phyloP scores from a whole-genome alignment of 176 grass and related monocot genomes.

The Oryza meyeriana region DNA sequence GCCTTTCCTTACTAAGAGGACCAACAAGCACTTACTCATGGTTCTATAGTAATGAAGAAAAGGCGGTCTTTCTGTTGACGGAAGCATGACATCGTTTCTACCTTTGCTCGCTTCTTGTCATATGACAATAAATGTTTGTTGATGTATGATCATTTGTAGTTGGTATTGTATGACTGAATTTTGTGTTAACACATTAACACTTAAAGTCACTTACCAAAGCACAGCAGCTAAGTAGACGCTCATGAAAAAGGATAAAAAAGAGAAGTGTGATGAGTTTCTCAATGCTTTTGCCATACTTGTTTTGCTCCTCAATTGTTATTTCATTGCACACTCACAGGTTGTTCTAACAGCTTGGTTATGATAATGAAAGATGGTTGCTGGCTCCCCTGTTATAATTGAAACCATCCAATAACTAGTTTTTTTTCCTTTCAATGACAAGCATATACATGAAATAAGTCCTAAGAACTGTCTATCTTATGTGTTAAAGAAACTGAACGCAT shows the following conservation, averaged over 20 bases:
- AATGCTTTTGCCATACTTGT: neutral
- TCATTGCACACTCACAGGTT: neutral
- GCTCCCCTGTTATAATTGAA: conserved; percentile 4
- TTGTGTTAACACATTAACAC: neutral
- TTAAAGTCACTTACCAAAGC: no score
- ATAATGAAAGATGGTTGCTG: neutral
- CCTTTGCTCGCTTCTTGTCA: neutral
- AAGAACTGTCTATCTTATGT: neutral
- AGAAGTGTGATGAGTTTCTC: neutral
- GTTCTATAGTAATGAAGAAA: neutral
- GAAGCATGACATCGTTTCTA: neutral
- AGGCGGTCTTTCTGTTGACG: neutral
- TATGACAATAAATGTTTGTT: conserved; percentile 11
- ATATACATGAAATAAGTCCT: neutral
- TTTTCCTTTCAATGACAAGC: neutral
- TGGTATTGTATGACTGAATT: neutral
- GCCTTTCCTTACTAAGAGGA: conserved; percentile 7
- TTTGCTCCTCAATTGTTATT: neutral
- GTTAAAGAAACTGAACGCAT: neutral
- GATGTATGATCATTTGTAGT: conserved; percentile 5
- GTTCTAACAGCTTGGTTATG: neutral
- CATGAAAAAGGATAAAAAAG: neutral
- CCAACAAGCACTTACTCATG: neutral
- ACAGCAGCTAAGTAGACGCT: neutral
- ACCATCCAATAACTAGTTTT: neutral